Evolutionary conservation across 164 flowering plant genomes (phyloP), one percentile per base, ranked within the genome.

Genomic region (Umbilicus rupestris): DNA sequence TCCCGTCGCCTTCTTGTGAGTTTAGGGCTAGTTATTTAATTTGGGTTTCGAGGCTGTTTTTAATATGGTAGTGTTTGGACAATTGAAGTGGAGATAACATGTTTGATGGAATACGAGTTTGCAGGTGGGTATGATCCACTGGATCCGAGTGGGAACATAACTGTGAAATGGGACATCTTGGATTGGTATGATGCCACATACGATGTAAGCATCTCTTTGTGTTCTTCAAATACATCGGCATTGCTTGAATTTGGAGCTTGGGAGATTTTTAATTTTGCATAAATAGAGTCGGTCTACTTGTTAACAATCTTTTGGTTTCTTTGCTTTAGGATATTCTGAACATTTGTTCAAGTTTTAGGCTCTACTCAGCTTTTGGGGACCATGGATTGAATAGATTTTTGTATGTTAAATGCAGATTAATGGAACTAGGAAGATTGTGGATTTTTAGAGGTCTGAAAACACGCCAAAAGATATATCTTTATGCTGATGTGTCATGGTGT

Each of bases 101-200:
- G n/a, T 58, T 58, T 58, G 63, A 16, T 16, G n/a, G 14, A 14
- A 14, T 45, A 1, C 67, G n/a, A n/a, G n/a, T n/a, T n/a, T n/a
- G n/a, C n/a, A 65, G 67, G 42, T 65, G 67, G 55, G n/a, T 77
- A 62, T 60, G 80, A 77, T 77, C 75, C 77, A 12, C 41, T 77
- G 66, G 80, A 77, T 72, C 80, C 78, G 7, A 72, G 59, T 47
- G 78, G 77, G 8, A 77, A 74, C 52, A 70, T 78, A 29, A 78
- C 76, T 8, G 68, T 78, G 63, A 75, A 70, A 70, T 78, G 80
- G 80, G 80, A 78, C 49, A 22, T 75, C 16, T 22, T 78, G 70
- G 69, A 77, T 39, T 78, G 79, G 79, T 68, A 74, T 20, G 50
- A 71, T 24, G 78, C 66, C 66, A 76, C 76, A 37, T 75, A 75